Evolutionary conservation across 208 protist species (phyloP).

Genomic region (Lotmaria passim): DNA sequence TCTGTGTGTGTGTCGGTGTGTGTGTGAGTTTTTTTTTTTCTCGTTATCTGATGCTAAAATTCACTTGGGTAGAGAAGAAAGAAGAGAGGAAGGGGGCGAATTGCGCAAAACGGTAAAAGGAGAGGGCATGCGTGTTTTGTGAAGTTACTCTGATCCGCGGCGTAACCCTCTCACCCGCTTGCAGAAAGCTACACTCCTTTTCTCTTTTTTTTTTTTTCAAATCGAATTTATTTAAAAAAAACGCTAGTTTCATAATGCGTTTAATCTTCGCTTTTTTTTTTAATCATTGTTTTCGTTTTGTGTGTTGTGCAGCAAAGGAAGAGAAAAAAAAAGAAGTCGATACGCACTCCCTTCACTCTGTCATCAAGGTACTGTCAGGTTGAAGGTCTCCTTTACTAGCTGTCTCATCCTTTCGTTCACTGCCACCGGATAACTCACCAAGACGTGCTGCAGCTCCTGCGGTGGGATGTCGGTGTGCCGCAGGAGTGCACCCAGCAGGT

Average conservation of each 20-base stretch:
- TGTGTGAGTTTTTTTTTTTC: no score
- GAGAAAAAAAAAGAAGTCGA: background rate
- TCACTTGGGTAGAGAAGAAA: background rate
- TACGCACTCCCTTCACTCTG: no score
- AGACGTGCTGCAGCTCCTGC: constrained; percentile 36
- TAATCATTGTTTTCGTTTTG: constrained; percentile 1
- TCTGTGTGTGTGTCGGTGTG: background rate
- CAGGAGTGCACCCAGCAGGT: constrained; percentile 69
- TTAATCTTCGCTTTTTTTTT: no score
- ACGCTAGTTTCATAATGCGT: no score
- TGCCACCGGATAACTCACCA: constrained; percentile 45
- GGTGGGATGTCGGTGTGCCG: constrained; percentile 30
- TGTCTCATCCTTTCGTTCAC: constrained; percentile 61
- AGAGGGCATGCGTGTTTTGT: background rate
- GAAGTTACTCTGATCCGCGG: no score
- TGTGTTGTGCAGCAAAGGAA: constrained; percentile 11
- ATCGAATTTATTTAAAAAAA: no score
- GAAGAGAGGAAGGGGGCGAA: background rate
- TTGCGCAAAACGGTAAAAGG: background rate
- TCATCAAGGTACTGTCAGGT: constrained; percentile 7
- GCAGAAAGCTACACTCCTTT: no score
- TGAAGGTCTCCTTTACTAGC: constrained; percentile 35
- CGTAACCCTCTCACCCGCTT: no score
- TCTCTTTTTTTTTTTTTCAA: no score
- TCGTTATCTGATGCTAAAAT: no score